Conservation (phyloP, 179 eudicot genomes). For the Beta lomatogona region DNA sequence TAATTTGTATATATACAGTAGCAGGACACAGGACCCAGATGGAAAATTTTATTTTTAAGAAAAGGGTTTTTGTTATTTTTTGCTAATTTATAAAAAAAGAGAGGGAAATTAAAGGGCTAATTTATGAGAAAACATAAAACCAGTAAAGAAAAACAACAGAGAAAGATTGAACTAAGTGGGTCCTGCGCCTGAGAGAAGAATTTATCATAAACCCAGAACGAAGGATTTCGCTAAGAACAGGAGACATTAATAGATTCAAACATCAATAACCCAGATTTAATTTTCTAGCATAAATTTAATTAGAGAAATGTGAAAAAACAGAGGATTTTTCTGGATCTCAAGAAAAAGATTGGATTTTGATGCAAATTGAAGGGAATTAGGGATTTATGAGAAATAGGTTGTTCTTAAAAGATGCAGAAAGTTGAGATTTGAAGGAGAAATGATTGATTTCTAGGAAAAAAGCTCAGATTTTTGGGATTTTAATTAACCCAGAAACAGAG, state of each 20-base stretch:
- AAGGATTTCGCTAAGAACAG: slow-evolving; percentile 63
- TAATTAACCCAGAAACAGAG: slow-evolving; percentile 23
- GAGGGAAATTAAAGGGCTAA: background rate
- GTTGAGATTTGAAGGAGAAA: background rate
- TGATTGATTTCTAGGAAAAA: background rate
- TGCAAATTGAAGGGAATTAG: background rate
- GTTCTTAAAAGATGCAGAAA: slow-evolving; percentile 6
- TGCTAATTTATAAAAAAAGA: background rate
- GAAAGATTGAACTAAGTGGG: slow-evolving; percentile 82
- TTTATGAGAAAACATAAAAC: slow-evolving; percentile 68
- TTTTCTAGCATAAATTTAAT: background rate
- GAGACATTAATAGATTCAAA: slow-evolving; percentile 44
- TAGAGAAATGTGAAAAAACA: background rate
- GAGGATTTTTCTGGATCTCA: slow-evolving; percentile 17
- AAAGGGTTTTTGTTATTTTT: background rate
- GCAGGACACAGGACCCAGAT: slow-evolving; percentile 33
- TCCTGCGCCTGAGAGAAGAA: slow-evolving; percentile 62
- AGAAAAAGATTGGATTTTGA: slow-evolving; percentile 6
- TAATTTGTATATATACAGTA: background rate
- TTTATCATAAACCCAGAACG: slow-evolving; percentile 65
- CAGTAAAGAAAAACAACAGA: slow-evolving; percentile 75
- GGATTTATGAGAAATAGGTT: slow-evolving; percentile 21
- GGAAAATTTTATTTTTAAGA: background rate
- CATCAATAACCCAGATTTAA: slow-evolving; percentile 24
- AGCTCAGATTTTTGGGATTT: slow-evolving; percentile 15